Base-by-base conservation (phyloP, 345 rosid species). In the Pugionium cornutum region DNA sequence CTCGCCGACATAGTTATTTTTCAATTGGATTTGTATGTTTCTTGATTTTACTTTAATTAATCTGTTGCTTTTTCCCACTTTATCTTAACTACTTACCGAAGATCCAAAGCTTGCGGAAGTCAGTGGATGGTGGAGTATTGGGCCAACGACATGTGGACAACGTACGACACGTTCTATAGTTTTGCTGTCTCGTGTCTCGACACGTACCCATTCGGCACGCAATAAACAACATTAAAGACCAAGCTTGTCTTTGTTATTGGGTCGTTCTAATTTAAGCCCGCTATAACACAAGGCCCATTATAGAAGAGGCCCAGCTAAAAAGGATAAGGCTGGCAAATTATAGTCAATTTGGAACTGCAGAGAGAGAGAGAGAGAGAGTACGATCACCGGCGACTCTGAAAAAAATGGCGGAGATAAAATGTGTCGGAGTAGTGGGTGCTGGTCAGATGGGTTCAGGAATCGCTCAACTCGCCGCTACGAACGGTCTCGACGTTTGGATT, bases 381-480 rank as follows among this genome's bases (percentile, higher is more conserved):
- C 25, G 35, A 66, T 51, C 70, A 27, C 62, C 45, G 77, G 67
- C 10, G 62, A 45, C 2, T 39, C n/a, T 41, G 30, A 46, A 58
- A 66, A 47, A 62, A 4, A 80, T 73, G 92, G 80, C 57, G 33
- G 83, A 79, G 75, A 68, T 72, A 2, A 80, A 81, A 82, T 64
- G 62, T 35, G 73, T 92, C 1, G 97, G 84, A 32, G 96, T 87
- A 63, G 78, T 92, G 4, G 96, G 97, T 35, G 70, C 87, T 70
- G 97, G 98, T 33, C 98, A 89, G 51, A 92, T 89, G 97, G 97
- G 97, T n/a, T 89, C 91, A 1, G 98, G 98, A 5, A 89, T 92
- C 47, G 98, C 98, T 29, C 97, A 87, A 68, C 86, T 92, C 49
- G 97, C 84, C 58, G 82, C 82, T 61, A 80, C 81, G 66, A 69